Evolutionary conservation across 2,329 filamentous ascomycete species (phyloP).

Genomic region (Fusarium paranaense): DNA sequence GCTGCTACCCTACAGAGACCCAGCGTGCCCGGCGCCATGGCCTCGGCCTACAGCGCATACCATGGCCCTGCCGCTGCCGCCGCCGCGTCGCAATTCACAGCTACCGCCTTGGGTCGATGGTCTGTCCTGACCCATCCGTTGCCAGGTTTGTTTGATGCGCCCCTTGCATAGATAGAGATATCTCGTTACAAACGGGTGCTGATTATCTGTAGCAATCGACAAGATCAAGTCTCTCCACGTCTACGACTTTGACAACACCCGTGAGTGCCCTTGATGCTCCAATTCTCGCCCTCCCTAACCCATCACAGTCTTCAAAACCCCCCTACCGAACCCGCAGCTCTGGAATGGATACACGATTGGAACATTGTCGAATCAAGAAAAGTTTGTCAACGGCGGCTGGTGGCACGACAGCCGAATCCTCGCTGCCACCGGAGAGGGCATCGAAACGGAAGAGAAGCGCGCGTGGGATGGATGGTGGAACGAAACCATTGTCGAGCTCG

Average conservation of each 20-base stretch:
- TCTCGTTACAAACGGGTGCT: slow-evolving; percentile 23
- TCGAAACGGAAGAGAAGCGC: slow-evolving; percentile 82
- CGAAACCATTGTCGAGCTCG: slow-evolving; percentile 85
- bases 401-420: slow-evolving; percentile 95
- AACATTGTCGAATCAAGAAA: slow-evolving; percentile 78
- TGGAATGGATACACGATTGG: slow-evolving; percentile 87
- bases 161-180: not conserved
- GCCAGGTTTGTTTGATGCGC: slow-evolving; percentile 63
- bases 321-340: slow-evolving; percentile 86
- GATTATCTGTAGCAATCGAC: slow-evolving; percentile 61
- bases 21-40: slow-evolving; percentile 51
- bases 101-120: slow-evolving; percentile 86
- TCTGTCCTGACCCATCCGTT: slow-evolving; percentile 80
- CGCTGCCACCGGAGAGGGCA: slow-evolving; percentile 84
- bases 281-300: not conserved
- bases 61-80: slow-evolving; percentile 49
- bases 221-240: slow-evolving; percentile 86
- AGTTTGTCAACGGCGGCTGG: slow-evolving; percentile 89
- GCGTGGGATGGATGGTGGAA: slow-evolving; percentile 98
- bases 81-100: slow-evolving; percentile 59
- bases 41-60: slow-evolving; percentile 54
- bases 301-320: slow-evolving; percentile 83
- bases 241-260: slow-evolving; percentile 98
- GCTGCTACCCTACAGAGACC: slow-evolving; percentile 36
- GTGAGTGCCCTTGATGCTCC: slow-evolving; percentile 60